phyloP scores from a whole-genome alignment of 2,329 filamentous ascomycete species.

The Trichophyton verrucosum region DNA sequence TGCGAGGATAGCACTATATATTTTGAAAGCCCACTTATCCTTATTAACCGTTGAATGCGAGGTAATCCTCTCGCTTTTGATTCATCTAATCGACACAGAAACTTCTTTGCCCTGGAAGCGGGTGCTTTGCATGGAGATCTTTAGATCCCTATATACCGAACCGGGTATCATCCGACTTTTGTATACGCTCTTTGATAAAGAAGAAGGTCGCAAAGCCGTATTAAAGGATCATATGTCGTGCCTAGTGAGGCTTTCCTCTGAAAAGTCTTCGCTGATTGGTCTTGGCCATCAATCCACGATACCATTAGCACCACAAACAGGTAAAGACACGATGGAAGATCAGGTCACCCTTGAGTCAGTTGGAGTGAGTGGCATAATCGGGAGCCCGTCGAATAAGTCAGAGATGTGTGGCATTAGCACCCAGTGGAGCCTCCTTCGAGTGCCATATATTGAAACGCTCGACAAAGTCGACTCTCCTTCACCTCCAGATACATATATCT shows the following conservation, averaged over 20 bases:
- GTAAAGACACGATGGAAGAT: constrained; percentile 52
- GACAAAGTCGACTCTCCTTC: constrained; percentile 77
- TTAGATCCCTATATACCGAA: constrained; percentile 74
- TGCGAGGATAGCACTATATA: constrained; percentile 67
- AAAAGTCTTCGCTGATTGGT: constrained; percentile 80
- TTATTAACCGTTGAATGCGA: constrained; percentile 69
- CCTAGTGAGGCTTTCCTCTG: constrained; percentile 84
- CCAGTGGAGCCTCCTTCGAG: constrained; percentile 79
- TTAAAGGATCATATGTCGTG: constrained; percentile 71
- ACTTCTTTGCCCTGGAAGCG: constrained; percentile 68
- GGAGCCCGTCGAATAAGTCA: constrained; percentile 53
- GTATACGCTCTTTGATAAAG: constrained; percentile 65
- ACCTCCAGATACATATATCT: constrained; percentile 87
- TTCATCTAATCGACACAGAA: constrained; percentile 79
- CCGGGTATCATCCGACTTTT: constrained; percentile 65
- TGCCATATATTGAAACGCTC: constrained; percentile 83
- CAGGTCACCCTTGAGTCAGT: constrained; percentile 83
- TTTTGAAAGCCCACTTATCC: constrained; percentile 65
- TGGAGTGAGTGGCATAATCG: constrained; percentile 77
- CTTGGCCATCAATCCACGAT: constrained; percentile 79
- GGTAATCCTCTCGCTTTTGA: constrained; percentile 67
- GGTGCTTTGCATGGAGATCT: constrained; percentile 80
- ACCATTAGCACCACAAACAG: constrained; percentile 50
- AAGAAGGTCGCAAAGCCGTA: constrained; percentile 59
- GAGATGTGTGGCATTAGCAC: constrained; percentile 66